Percentiles rank a stretch among this genome's conserved stretches.
These are phyloP conservation scores for Aphanomyces euteiches DNA, from an alignment of 352 stramenopile genomes.

Conservation along the genomic window DNA sequence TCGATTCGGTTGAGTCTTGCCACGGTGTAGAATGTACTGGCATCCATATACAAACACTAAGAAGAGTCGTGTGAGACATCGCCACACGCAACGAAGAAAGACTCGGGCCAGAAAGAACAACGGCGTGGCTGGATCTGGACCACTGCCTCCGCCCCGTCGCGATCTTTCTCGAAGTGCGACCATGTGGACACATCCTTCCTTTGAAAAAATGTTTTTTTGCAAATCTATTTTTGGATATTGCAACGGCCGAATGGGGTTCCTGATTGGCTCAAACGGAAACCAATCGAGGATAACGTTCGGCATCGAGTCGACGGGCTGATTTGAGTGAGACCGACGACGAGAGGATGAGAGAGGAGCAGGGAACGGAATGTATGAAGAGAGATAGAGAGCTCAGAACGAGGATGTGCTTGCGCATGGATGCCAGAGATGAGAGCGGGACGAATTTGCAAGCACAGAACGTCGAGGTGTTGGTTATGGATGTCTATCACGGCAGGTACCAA, in stretches of 20 bases:
- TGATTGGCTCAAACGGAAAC: slow-evolving; percentile 3
- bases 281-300: not conserved
- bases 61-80: too few species aligned
- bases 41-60: too few species aligned
- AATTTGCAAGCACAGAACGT: too few species aligned
- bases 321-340: too few species aligned
- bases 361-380: too few species aligned
- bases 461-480: too few species aligned
- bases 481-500: too few species aligned
- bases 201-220: not conserved
- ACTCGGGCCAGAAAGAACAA: not conserved
- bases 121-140: not conserved
- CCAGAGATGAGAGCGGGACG: too few species aligned
- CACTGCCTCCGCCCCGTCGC: not conserved
- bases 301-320: too few species aligned
- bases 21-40: not conserved
- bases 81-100: not conserved
- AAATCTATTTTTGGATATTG: slow-evolving; percentile 19
- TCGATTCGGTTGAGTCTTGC: slow-evolving; percentile 16
- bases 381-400: too few species aligned
- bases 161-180: not conserved
- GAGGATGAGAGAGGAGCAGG: too few species aligned
- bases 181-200: not conserved
- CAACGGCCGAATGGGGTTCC: not conserved
- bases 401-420: too few species aligned